Base-by-base conservation (phyloP, 2,329 filamentous ascomycete species). In the Xylaria sp. region DNA sequence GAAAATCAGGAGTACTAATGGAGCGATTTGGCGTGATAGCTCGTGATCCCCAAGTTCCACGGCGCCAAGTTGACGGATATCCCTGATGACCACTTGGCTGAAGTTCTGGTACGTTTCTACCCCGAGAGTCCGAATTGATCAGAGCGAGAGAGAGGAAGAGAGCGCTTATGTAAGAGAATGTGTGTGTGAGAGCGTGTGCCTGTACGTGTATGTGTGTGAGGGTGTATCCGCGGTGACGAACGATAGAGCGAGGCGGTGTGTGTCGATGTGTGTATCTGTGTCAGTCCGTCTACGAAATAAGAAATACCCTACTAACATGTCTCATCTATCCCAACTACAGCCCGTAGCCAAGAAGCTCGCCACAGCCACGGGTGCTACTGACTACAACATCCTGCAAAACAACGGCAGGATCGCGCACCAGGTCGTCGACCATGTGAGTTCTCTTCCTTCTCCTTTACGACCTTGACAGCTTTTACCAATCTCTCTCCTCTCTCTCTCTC, bases 321-420 rank as follows among this genome's bases (percentile, higher is more conserved):
- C 4, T 6, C 38, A 23, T 38, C n/a, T 45, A 23, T 19, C 14
- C n/a, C n/a, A 43, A 42, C 1, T 14, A 49, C 21, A 90, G 83
- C 90, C 92, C 45, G 87, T 96, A 15, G 89, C 92, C 50, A 97
- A 97, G 85, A 94, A 91, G 78, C 87, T 99, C 50, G 93, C 90
- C 51, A 78, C 82, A 19, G 94, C 93, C 28, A 88, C 87, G 3
- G 92, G 92, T 38, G 89, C 90, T 3, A 81, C 83, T 54, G 86
- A 98, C 77, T 99, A 92, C 83, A 99, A 99, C 75, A 86, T 99
- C 51, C 82, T 99, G 63, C 95, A 99, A 81, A 99, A 99, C 81
- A 99, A 99, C 74, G 95, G 95, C 55, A 83, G 86, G 21, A 86
- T 94, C 72, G 95, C 95, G 17, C 95, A 99, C 78, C 95, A 98